Conservation (phyloP, 495 filamentous ascomycete species). For the Neurospora tetraspora region DNA sequence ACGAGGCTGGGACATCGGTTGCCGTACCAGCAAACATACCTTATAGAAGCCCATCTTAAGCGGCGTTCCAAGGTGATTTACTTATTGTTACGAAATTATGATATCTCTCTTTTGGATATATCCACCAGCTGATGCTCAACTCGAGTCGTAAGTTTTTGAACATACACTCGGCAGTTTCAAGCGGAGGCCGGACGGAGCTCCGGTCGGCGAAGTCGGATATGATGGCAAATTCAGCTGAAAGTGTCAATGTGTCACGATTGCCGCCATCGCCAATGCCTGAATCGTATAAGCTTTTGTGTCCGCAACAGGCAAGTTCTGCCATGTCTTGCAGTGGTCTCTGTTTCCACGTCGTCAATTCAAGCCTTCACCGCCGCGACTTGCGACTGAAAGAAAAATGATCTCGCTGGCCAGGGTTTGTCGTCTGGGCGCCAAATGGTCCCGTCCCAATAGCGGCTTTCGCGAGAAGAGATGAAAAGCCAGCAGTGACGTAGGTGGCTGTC, state of each 20-base stretch:
- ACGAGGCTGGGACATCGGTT: background rate
- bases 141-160: background rate
- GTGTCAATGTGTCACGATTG: background rate
- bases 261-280: background rate
- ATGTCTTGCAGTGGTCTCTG: background rate
- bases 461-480: background rate
- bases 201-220: background rate
- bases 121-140: background rate
- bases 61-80: background rate
- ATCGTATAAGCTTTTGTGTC: background rate
- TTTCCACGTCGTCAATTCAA: background rate
- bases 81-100: background rate
- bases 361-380: background rate
- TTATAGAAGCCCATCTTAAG: background rate
- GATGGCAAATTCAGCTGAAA: background rate
- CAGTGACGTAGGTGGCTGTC: background rate
- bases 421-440: background rate
- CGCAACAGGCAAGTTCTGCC: background rate
- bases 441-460: background rate
- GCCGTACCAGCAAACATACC: background rate
- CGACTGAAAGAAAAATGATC: background rate
- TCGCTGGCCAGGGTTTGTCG: background rate
- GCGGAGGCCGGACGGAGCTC: background rate
- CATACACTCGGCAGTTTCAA: background rate
- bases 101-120: background rate